Percentiles rank a stretch among this genome's conserved stretches.
Conservation (phyloP, 306 rosid genomes). For the Pueraria montana region DNA sequence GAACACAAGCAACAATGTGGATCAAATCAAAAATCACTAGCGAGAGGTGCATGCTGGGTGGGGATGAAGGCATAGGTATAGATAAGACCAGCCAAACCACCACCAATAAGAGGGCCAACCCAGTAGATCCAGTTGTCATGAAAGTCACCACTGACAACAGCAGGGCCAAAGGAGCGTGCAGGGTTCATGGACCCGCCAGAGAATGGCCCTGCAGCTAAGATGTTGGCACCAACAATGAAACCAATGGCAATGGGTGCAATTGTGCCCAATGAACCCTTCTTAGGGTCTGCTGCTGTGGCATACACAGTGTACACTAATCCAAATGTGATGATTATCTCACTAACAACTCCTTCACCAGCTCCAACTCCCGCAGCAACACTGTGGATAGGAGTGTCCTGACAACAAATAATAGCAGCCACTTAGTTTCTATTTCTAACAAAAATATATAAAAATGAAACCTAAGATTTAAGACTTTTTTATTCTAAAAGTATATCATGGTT, state of each 20-base stretch:
- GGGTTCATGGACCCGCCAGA: constrained; percentile 97
- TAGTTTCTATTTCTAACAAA: no score
- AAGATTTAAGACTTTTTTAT: no score
- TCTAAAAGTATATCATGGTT: no score
- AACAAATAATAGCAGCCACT: not conserved
- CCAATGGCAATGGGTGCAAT: constrained; percentile 96
- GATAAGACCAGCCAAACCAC: constrained; percentile 85
- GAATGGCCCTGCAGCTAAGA: constrained; percentile 89
- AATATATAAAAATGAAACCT: no score
- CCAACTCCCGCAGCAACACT: constrained; percentile 76
- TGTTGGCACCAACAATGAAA: constrained; percentile 91
- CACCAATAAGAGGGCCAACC: constrained; percentile 93
- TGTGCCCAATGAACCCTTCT: constrained; percentile 82
- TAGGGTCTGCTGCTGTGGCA: constrained; percentile 95
- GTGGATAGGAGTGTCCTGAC: constrained; percentile 73
- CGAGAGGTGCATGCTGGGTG: constrained; percentile 69
- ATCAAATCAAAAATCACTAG: constrained; percentile 49
- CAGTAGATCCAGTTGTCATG: constrained; percentile 86
- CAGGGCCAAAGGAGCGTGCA: constrained; percentile 93
- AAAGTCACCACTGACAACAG: constrained; percentile 81
- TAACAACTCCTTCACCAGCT: constrained; percentile 75
- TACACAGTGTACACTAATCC: constrained; percentile 89
- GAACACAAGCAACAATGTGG: constrained; percentile 11
- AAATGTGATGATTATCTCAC: constrained; percentile 82
- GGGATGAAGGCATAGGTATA: constrained; percentile 67